Conservation (phyloP, 2,329 filamentous ascomycete genomes). For the Pseudogymnoascus sp. region DNA sequence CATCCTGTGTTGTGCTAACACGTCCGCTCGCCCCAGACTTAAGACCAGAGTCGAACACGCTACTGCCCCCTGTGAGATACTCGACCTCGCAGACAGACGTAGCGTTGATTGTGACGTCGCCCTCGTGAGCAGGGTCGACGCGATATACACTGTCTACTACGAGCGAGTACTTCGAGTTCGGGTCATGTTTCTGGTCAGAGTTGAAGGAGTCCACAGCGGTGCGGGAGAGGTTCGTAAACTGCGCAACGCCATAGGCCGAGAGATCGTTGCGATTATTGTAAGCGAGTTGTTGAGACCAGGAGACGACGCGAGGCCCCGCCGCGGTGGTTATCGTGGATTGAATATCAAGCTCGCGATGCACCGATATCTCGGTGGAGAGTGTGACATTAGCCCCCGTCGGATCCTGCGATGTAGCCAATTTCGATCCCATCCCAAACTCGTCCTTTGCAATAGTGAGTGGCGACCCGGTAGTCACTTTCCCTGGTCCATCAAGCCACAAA, state of each 20-base stretch:
- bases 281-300: conserved; percentile 51
- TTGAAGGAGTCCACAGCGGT: conserved; percentile 36
- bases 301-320: conserved; percentile 31
- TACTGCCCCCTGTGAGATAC: not conserved
- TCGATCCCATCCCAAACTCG: conserved; percentile 41
- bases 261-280: conserved; percentile 49
- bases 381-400: conserved; percentile 49
- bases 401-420: conserved; percentile 38
- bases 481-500: conserved; percentile 54
- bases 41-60: conserved; percentile 34
- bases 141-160: conserved; percentile 45
- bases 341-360: conserved; percentile 46
- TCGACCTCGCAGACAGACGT: conserved; percentile 33
- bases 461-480: conserved; percentile 44
- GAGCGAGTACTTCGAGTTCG: conserved; percentile 52
- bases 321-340: conserved; percentile 44
- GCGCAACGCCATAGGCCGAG: conserved; percentile 44
- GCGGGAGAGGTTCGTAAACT: conserved; percentile 44
- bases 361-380: conserved; percentile 49
- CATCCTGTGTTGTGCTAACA: conserved; percentile 46
- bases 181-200: conserved; percentile 24
- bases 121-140: conserved; percentile 35
- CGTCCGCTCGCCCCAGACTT: conserved; percentile 31
- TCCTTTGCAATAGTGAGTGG: conserved; percentile 26
- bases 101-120: conserved; percentile 38